Percentiles rank a stretch among this genome's conserved stretches.
These are phyloP conservation scores for Oehlia diaphana DNA, from an alignment of 192 early-diverging fungal genomes.

Conservation along the genomic window DNA sequence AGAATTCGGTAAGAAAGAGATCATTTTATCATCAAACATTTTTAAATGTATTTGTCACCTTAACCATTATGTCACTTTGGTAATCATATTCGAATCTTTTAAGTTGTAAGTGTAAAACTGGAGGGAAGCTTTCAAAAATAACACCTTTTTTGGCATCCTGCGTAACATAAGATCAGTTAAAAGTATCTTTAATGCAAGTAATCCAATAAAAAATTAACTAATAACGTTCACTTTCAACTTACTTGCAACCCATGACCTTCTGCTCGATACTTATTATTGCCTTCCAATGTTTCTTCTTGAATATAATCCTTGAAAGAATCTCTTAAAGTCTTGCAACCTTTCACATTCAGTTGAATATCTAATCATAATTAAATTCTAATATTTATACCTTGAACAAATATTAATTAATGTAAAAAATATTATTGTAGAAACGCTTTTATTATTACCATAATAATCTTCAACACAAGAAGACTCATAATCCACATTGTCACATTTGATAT, in stretches of 20 bases:
- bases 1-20: neutral
- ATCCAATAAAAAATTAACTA: neutral
- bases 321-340: conserved; percentile 81
- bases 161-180: neutral
- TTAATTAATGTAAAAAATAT: neutral
- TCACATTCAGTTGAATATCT: conserved; percentile 98
- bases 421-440: neutral
- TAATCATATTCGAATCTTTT: conserved; percentile 99
- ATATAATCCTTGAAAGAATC: conserved; percentile 94
- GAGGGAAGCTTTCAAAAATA: conserved; percentile 89
- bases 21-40: neutral
- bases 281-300: conserved; percentile 88
- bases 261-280: conserved; percentile 96
- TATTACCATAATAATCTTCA: conserved; percentile 89
- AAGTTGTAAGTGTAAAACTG: conserved; percentile 93
- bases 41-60: conserved; percentile 46
- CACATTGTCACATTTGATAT: conserved; percentile 93
- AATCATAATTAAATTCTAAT: conserved; percentile 14
- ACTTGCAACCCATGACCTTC: conserved; percentile 89
- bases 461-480: conserved; percentile 92
- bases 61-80: conserved; percentile 84
- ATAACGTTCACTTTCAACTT: neutral
- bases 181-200: neutral
- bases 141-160: conserved; percentile 94
- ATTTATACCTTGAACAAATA: neutral